Evolutionary conservation across 345 rosid genomes (phyloP).

Genomic region (Arabidopsis arenosa): DNA sequence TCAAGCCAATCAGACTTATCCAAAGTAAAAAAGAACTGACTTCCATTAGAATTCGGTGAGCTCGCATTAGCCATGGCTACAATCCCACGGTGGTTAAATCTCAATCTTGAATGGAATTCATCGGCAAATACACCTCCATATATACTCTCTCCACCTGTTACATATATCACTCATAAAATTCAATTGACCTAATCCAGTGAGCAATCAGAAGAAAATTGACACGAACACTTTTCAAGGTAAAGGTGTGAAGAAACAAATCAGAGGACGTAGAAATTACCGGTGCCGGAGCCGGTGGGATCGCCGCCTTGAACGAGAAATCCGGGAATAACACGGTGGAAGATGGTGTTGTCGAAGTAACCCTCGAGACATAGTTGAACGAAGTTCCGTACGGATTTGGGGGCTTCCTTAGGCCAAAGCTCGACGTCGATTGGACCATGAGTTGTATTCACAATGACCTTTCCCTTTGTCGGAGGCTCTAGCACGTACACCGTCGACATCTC

Average conservation of each 20-base stretch:
- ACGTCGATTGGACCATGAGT: slow-evolving; percentile 86
- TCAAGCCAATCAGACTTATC: slow-evolving; percentile 97
- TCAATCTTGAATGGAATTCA: slow-evolving; percentile 84
- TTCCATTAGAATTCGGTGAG: slow-evolving; percentile 82
- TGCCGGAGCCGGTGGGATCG: slow-evolving; percentile 89
- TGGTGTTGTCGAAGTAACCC: slow-evolving; percentile 81
- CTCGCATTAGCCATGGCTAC: slow-evolving; percentile 96
- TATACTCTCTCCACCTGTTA: slow-evolving; percentile 83
- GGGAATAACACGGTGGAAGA: slow-evolving; percentile 90
- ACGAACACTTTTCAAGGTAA: no score
- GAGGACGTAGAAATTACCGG: slow-evolving; percentile 51
- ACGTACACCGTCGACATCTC: slow-evolving; percentile 88
- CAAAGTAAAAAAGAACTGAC: slow-evolving; percentile 90
- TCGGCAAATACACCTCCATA: slow-evolving; percentile 75
- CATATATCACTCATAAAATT: slow-evolving; percentile 1
- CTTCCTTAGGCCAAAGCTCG: slow-evolving; percentile 97
- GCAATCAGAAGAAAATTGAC: background rate
- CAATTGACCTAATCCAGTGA: slow-evolving; percentile 21
- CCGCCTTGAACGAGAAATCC: slow-evolving; percentile 91
- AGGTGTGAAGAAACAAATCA: background rate
- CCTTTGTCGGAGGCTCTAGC: slow-evolving; percentile 93
- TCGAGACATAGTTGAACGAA: slow-evolving; percentile 95
- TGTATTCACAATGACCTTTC: slow-evolving; percentile 81
- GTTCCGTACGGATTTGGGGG: slow-evolving; percentile 90
- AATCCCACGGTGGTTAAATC: slow-evolving; percentile 89